phyloP scores from a whole-genome alignment of 1,139 yeast species.

The Yamadazyma diddensiae region DNA sequence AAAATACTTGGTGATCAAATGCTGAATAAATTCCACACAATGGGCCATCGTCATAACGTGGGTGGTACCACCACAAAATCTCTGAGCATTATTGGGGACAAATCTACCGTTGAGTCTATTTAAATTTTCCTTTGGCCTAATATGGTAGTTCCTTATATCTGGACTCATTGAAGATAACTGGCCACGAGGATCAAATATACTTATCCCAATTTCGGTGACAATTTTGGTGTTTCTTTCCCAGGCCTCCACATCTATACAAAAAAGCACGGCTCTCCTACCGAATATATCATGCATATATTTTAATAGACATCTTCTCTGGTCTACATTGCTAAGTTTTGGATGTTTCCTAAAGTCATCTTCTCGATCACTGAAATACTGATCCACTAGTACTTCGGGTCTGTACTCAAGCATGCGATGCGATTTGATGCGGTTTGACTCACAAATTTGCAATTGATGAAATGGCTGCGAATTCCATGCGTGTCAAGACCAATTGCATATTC shows the following conservation, averaged over 20 bases:
- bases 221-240: conserved; percentile 46
- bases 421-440: too few relatives aligned
- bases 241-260: conserved; percentile 67
- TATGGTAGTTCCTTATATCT: conserved; percentile 49
- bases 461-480: too few relatives aligned
- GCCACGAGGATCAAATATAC: conserved; percentile 60
- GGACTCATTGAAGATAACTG: conserved; percentile 42
- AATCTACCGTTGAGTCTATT: conserved; percentile 51
- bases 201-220: conserved; percentile 67
- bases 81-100: conserved; percentile 60
- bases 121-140: conserved; percentile 51
- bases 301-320: neutral
- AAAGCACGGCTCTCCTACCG: conserved; percentile 34
- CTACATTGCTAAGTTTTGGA: neutral
- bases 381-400: too few relatives aligned
- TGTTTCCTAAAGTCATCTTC: neutral
- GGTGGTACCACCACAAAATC: conserved; percentile 57
- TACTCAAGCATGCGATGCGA: too few relatives aligned
- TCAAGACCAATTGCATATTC: too few relatives aligned
- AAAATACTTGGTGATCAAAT: conserved; percentile 43
- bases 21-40: conserved; percentile 38
- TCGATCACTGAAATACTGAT: too few relatives aligned
- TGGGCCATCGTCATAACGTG: conserved; percentile 36
- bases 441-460: too few relatives aligned
- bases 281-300: conserved; percentile 16